Base-by-base conservation (phyloP, 2,329 filamentous ascomycete species). In the Tolypocladium album region DNA sequence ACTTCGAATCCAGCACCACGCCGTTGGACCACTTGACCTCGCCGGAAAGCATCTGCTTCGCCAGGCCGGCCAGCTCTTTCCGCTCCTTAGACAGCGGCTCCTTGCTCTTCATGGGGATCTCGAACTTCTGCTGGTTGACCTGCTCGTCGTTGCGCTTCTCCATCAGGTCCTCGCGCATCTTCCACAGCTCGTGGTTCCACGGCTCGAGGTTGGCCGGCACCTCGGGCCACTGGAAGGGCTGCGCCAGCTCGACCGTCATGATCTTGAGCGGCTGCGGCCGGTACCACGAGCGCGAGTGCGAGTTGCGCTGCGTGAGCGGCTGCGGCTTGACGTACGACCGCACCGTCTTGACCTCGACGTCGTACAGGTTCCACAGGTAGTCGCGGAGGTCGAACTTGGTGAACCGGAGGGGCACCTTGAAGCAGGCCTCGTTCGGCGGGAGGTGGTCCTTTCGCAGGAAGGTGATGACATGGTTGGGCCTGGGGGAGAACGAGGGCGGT, bases 311-410 rank as follows among this genome's bases (percentile, higher is more conserved):
- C 42, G 83, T 82, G 60, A 82, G 81, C 20, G 76, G 74, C 62
- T 72, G 83, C 71, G 85, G 81, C 75, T 89, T 86, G 70, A 97
- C 84, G 61, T 70, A 93, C 58, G 89, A 92, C 63, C 93, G 89
- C 63, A 97, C 86, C 65, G 80, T 80, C 58, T 84, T 78, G 59
- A 88, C 84, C 64, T 87, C 82, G 63, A 97, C 87, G 62, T 83
- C 81, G 80, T 99, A 99, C 52, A 84, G 83, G 74, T 96, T 87
- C 78, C 85, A 89, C 63, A 99, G 87, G 79, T 97, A 99, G 78
- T 97, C 92, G 74, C 92, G 90, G 50, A 99, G 78, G 74, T 99
- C 94, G 75, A 97, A 88, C 78, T 99, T 99, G 81, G 91, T 96
- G 81, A 97, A 92, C 68, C 84, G 86, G 67, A 97, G 82, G 13